Evolutionary conservation across 208 protist species (phyloP), one percentile per base, ranked within the genome.

Genomic region (Lotmaria passim): DNA sequence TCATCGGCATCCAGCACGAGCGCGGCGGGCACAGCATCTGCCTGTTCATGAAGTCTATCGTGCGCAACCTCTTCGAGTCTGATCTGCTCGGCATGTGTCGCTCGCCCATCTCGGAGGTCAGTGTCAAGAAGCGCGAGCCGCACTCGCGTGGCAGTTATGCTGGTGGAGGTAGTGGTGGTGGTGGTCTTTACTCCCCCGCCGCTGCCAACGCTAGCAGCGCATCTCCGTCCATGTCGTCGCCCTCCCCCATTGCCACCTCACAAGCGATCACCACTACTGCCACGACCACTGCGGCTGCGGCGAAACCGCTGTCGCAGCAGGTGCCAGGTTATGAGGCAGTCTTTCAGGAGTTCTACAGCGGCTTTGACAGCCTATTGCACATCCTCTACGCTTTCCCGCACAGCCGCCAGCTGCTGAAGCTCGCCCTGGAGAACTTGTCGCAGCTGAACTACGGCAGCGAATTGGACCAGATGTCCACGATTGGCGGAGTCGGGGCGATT

Each of bases 1-100:
- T 96, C 81, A 77, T 96, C 30, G 91, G 89, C 8, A 39, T 96
- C 41, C 91, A 96, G 59, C 91, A 96, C 69, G 82, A 89, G 52
- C 43, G 38, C 26, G 34, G 72, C 62, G 78, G 74, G 26, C 76
- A 90, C 59, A 75, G 85, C 47, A 80, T 91, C 36, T 86, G 82
- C 62, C 68, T 96, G 31, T 71, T 86, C 55, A 87, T 77, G 19
- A 69, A 57, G 26, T 88, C 82, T 19, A 93, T 96, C 71, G 89
- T 94, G 30, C 75, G 69, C 0, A 81, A 92, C 57, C 67, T 96
- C 3, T 96, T 96, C 65, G 59, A 82, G 26, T 79, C 83, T 1
- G 81, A 79, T 31, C 31, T 86, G 51, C 81, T 96, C 15, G 89
- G 87, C 31, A 73, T 94, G 61, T 93, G 86, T 63, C 78, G 82